These are phyloP conservation scores for Royoungia palumana DNA, from an alignment of 768 basidiomycete species.

Conservation along the genomic window DNA sequence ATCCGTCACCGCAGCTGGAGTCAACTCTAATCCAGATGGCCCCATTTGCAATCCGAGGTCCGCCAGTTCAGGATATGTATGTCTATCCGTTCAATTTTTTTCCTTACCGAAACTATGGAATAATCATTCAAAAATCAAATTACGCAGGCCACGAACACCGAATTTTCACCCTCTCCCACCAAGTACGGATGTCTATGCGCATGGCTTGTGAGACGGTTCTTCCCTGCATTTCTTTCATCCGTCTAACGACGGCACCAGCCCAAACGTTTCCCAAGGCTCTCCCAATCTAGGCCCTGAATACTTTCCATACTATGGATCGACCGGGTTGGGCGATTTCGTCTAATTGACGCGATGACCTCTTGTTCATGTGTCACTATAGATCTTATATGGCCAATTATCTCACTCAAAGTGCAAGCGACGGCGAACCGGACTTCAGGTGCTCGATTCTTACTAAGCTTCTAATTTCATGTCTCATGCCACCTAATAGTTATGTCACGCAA, in stretches of 20 bases:
- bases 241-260: constrained; percentile 11
- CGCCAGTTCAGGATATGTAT: constrained; percentile 8
- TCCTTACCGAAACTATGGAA: background rate
- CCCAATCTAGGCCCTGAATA: background rate
- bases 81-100: constrained; percentile 1
- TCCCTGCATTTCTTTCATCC: background rate
- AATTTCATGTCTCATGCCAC: constrained; percentile 9
- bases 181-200: constrained; percentile 5
- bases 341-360: background rate
- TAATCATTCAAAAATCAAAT: too few relatives aligned
- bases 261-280: constrained; percentile 1
- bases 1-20: constrained; percentile 5
- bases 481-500: constrained; percentile 12
- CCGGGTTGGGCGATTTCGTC: constrained; percentile 12
- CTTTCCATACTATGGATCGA: constrained; percentile 7
- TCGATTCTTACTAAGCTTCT: constrained; percentile 9
- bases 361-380: constrained; percentile 6
- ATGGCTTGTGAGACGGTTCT: constrained; percentile 13
- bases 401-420: background rate
- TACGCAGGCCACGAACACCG: constrained; percentile 5
- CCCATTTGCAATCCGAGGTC: background rate
- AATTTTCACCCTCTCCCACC: background rate
- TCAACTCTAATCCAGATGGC: constrained; percentile 1
- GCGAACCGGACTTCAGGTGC: constrained; percentile 10
- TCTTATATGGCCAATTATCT: constrained; percentile 7